These are phyloP conservation scores for Paulownia fortunei DNA, from an alignment of 257 asterid species.

Conservation along the genomic window DNA sequence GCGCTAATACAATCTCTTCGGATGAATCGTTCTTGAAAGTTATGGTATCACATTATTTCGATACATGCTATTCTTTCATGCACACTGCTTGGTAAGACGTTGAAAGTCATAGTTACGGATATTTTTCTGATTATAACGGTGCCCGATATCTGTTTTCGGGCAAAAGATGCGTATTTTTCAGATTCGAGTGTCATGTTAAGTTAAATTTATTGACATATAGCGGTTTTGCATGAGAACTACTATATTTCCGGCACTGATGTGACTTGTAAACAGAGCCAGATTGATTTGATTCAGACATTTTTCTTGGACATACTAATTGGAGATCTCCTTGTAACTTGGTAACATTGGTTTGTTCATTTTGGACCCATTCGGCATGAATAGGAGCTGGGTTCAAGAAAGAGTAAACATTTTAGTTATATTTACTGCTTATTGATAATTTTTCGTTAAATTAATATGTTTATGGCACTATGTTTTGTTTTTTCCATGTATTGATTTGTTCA, in stretches of 20 bases:
- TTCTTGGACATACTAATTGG: not conserved
- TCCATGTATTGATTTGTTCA: not conserved
- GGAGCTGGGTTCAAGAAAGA: too few species aligned
- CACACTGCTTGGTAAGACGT: constrained; percentile 13
- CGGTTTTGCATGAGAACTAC: not conserved
- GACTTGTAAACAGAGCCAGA: not conserved
- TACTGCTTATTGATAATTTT: too few species aligned
- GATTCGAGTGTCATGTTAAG: constrained; percentile 22
- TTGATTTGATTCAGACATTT: constrained; percentile 5
- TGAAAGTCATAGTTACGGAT: not conserved
- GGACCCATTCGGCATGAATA: too few species aligned
- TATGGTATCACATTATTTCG: not conserved
- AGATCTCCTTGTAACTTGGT: not conserved
- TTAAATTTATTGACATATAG: not conserved
- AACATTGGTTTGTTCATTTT: not conserved
- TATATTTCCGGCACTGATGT: not conserved
- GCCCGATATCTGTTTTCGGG: not conserved
- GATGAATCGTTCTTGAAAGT: constrained; percentile 42
- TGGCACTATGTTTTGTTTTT: not conserved
- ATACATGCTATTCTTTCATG: constrained; percentile 18
- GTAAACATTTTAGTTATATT: too few species aligned
- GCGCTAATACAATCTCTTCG: constrained; percentile 59
- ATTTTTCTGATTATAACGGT: not conserved
- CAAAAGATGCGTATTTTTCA: constrained; percentile 1
- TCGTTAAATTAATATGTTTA: too few species aligned